Conservation (phyloP, 2,329 filamentous ascomycete genomes). For the Aureobasidium sp. region DNA sequence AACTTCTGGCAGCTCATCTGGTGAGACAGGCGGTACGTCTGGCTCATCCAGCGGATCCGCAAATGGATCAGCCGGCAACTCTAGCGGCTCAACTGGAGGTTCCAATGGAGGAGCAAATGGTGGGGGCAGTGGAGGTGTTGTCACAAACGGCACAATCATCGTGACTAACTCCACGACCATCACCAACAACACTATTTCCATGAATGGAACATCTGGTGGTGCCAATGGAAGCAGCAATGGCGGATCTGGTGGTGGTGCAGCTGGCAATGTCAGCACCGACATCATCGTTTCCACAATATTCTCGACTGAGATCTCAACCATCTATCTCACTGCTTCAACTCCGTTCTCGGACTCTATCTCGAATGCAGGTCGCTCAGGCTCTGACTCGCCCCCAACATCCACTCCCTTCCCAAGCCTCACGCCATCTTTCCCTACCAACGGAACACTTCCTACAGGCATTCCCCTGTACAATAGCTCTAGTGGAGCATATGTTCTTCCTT, state of each 20-base stretch:
- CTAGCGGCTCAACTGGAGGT: conserved; percentile 12
- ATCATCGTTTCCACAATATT: conserved; percentile 9
- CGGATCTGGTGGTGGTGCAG: conserved; percentile 9
- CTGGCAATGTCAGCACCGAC: conserved; percentile 7
- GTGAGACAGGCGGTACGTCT: conserved; percentile 2
- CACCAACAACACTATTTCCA: conserved; percentile 4
- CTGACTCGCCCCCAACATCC: background rate
- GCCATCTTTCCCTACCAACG: background rate
- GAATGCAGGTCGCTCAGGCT: background rate
- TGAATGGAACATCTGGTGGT: conserved; percentile 10
- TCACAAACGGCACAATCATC: conserved; percentile 7
- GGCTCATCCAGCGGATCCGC: background rate
- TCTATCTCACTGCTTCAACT: conserved; percentile 2
- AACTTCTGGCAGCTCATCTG: conserved; percentile 21
- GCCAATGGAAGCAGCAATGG: conserved; percentile 4
- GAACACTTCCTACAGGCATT: background rate
- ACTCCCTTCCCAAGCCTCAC: background rate
- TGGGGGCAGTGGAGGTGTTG: background rate
- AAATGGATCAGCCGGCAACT: background rate
- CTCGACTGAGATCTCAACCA: conserved; percentile 9
- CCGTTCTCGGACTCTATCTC: background rate
- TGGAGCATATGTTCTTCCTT: background rate
- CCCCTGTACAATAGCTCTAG: conserved; percentile 13
- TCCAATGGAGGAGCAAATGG: background rate
- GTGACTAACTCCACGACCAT: conserved; percentile 12